These are phyloP conservation scores for Asterionellopsis glacialis DNA, from an alignment of 108 stramenopile genomes.

Conservation along the genomic window DNA sequence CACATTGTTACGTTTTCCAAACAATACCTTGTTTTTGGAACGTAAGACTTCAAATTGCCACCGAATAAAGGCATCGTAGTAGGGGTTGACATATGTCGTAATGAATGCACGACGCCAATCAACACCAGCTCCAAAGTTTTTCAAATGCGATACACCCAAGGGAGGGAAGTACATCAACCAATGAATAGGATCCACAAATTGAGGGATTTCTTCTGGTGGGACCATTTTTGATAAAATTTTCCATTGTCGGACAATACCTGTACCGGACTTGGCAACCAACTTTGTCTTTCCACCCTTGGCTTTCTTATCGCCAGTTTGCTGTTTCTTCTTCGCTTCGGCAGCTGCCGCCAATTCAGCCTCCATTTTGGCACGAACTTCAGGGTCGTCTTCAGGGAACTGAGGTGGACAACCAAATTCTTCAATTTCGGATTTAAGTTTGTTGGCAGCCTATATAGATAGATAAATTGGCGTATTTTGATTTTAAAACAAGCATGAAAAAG, in stretches of 20 bases:
- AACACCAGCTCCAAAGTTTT: slow-evolving; percentile 86
- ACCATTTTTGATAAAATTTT: slow-evolving; percentile 89
- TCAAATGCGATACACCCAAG: slow-evolving; percentile 86
- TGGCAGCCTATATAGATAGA: slow-evolving; percentile 82
- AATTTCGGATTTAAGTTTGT: slow-evolving; percentile 95
- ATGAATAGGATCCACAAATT: slow-evolving; percentile 87
- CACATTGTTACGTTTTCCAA: slow-evolving; percentile 96
- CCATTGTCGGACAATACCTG: slow-evolving; percentile 92
- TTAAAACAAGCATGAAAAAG: too few relatives aligned
- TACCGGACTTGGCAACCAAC: slow-evolving; percentile 90
- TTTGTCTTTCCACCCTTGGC: slow-evolving; percentile 88
- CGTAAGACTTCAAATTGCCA: slow-evolving; percentile 93
- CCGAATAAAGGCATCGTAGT: slow-evolving; percentile 95
- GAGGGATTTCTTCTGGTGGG: slow-evolving; percentile 67
- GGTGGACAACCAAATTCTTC: slow-evolving; percentile 84
- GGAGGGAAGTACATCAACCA: slow-evolving; percentile 98
- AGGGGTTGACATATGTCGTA: slow-evolving; percentile 95
- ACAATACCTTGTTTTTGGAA: slow-evolving; percentile 77
- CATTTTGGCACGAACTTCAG: slow-evolving; percentile 78
- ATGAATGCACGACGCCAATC: slow-evolving; percentile 98
- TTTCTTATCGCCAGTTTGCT: slow-evolving; percentile 55
- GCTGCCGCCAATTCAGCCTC: slow-evolving; percentile 68
- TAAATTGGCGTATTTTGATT: too few relatives aligned
- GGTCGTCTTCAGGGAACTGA: slow-evolving; percentile 86
- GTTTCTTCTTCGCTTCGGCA: slow-evolving; percentile 47